Evolutionary conservation across 1,139 yeast species (phyloP).

Genomic region (Barnettozyma hawaiiensis): DNA sequence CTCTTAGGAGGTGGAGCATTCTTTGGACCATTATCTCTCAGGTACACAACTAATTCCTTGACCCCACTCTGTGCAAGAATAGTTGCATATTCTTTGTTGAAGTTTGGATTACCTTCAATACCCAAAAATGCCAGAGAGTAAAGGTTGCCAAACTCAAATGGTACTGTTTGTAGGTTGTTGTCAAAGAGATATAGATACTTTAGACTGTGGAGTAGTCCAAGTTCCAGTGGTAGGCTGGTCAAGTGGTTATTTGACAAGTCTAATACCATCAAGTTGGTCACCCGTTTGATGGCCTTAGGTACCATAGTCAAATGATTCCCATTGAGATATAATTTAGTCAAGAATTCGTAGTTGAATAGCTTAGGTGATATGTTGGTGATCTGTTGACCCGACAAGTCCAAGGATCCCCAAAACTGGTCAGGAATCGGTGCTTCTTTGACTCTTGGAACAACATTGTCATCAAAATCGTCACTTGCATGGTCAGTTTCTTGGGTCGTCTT

Average conservation of each 20-base stretch:
- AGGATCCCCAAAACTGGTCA: conserved; percentile 87
- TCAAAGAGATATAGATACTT: conserved; percentile 84
- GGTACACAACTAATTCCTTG: conserved; percentile 67
- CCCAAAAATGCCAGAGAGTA: conserved; percentile 85
- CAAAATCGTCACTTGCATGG: conserved; percentile 56
- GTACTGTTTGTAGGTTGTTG: conserved; percentile 69
- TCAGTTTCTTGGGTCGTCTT: conserved; percentile 42
- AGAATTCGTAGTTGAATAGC: conserved; percentile 74
- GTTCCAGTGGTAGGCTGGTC: conserved; percentile 66
- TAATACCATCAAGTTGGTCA: conserved; percentile 72
- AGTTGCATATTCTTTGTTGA: conserved; percentile 59
- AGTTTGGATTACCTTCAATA: conserved; percentile 79
- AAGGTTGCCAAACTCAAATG: conserved; percentile 80
- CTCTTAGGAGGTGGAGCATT: conserved; percentile 64
- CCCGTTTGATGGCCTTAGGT: conserved; percentile 65
- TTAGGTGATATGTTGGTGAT: conserved; percentile 63
- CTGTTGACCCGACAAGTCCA: conserved; percentile 91
- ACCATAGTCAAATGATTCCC: conserved; percentile 71
- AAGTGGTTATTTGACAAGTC: conserved; percentile 80
- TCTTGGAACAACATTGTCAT: conserved; percentile 74
- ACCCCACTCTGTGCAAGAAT: conserved; percentile 80
- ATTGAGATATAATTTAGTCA: conserved; percentile 81
- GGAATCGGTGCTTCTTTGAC: conserved; percentile 54
- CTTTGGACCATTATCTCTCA: conserved; percentile 79
- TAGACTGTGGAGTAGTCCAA: conserved; percentile 78